Conservation (phyloP, 257 asterid genomes). For the Solanum corneliomulleri region DNA sequence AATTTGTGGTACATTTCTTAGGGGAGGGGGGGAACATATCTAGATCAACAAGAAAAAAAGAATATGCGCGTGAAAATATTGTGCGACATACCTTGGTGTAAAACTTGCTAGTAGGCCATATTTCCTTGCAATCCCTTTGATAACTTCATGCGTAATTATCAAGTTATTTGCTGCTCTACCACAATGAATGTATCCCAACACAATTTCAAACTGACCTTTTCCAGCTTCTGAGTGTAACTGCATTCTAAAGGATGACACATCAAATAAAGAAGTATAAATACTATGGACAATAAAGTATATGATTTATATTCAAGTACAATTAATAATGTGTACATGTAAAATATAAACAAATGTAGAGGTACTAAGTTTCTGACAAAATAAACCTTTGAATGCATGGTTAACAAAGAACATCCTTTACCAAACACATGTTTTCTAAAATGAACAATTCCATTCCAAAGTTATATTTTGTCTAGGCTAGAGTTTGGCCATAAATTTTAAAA, state of each 20-base stretch:
- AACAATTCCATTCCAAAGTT: too few relatives aligned
- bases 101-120: conserved; percentile 22
- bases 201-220: not conserved
- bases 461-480: not conserved
- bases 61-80: too few relatives aligned
- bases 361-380: too few relatives aligned
- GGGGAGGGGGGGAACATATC: not conserved
- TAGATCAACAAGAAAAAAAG: not conserved
- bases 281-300: not conserved
- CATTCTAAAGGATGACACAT: not conserved
- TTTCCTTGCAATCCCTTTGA: too few relatives aligned
- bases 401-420: not conserved
- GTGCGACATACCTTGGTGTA: not conserved
- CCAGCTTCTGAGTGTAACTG: conserved; percentile 86
- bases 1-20: too few relatives aligned
- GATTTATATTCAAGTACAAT: not conserved
- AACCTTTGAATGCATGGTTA: not conserved
- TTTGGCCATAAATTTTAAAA: too few relatives aligned
- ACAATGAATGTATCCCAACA: too few relatives aligned
- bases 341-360: not conserved
- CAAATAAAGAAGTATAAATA: not conserved
- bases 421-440: not conserved
- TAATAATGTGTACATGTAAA: too few relatives aligned
- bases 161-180: too few relatives aligned
- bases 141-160: too few relatives aligned